phyloP scores from a whole-genome alignment of 768 basidiomycete species.

The Mycena metata region DNA sequence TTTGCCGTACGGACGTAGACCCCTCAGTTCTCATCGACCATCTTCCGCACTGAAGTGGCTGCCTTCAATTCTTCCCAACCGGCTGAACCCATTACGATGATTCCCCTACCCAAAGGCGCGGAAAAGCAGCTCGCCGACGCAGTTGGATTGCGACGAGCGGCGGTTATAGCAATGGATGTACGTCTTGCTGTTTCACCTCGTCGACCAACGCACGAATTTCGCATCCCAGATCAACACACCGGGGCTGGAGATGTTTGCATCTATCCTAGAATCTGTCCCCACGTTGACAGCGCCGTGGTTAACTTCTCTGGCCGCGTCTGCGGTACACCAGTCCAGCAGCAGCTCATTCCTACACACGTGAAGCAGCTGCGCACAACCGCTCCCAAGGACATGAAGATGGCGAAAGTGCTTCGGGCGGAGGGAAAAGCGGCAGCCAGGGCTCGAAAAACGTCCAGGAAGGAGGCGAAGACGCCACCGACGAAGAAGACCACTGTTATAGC shows the following conservation, averaged over 20 bases:
- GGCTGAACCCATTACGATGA: slow-evolving; percentile 61
- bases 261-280: slow-evolving; percentile 65
- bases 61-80: slow-evolving; percentile 71
- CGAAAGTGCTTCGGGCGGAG: slow-evolving; percentile 68
- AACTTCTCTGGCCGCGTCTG: slow-evolving; percentile 43
- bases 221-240: slow-evolving; percentile 58
- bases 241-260: slow-evolving; percentile 48
- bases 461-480: slow-evolving; percentile 7
- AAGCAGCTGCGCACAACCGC: slow-evolving; percentile 85
- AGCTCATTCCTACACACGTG: slow-evolving; percentile 78
- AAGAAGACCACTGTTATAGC: neutral
- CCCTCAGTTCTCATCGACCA: slow-evolving; percentile 81
- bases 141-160: slow-evolving; percentile 75
- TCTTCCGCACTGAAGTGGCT: slow-evolving; percentile 81
- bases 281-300: slow-evolving; percentile 77
- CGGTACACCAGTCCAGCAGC: slow-evolving; percentile 34
- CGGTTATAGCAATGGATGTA: slow-evolving; percentile 79
- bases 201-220: slow-evolving; percentile 5
- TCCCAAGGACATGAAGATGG: slow-evolving; percentile 83
- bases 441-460: slow-evolving; percentile 39
- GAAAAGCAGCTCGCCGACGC: slow-evolving; percentile 71
- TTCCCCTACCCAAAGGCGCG: slow-evolving; percentile 77
- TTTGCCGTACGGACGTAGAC: slow-evolving; percentile 82
- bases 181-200: slow-evolving; percentile 39
- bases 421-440: slow-evolving; percentile 65